Evolutionary conservation across 208 protist genomes (phyloP), one percentile per base, ranked within the genome.

Genomic region (Crithidia thermophila): DNA sequence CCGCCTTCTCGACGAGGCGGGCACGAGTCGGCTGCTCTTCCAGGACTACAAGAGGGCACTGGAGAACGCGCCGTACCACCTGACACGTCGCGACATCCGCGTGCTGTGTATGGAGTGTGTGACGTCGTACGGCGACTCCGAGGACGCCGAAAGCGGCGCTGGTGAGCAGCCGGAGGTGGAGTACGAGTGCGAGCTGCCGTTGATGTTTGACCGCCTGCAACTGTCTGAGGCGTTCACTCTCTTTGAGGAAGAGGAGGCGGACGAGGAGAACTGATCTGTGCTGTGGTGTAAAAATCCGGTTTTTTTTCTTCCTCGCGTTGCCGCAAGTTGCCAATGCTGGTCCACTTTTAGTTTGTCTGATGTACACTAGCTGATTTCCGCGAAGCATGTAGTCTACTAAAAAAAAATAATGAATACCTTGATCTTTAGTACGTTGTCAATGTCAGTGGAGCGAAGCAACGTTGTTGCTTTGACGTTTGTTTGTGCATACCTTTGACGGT

Each of bases 11-110:
- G 93, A 97, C 50, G 63, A 80, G 45, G 74, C 76, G 3, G 75
- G 74, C 33, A 87, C 77, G 0, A 81, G 87, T 16, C 67, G 78
- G 14, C 63, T 97, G n/a, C 53, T 81, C 0, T 82, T 93, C 50
- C 68, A 80, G 2, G 73, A 89, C 45, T 97, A 85, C 74, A 58
- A 63, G 43, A 36, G 84, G 13, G 82, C 83, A 0, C 67, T 97
- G 18, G 53, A 62, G 47, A 87, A 92, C 67, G 84, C 89, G 20
- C 87, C 88, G 0, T 85, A 91, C 51, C 86, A 95, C 55, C 76
- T 97, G 16, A 96, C 93, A 6, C 62, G 64, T 8, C 90, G 90
- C 20, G 93, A 95, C 61, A 79, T 97, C 14, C 72, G 78, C 30
- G 55, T 94, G 21, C 62, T 94, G 37, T 83, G 65, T 53, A 49